These are phyloP conservation scores for Colletotrichum liriopes DNA, from an alignment of 2,329 filamentous ascomycete genomes.

Conservation along the genomic window DNA sequence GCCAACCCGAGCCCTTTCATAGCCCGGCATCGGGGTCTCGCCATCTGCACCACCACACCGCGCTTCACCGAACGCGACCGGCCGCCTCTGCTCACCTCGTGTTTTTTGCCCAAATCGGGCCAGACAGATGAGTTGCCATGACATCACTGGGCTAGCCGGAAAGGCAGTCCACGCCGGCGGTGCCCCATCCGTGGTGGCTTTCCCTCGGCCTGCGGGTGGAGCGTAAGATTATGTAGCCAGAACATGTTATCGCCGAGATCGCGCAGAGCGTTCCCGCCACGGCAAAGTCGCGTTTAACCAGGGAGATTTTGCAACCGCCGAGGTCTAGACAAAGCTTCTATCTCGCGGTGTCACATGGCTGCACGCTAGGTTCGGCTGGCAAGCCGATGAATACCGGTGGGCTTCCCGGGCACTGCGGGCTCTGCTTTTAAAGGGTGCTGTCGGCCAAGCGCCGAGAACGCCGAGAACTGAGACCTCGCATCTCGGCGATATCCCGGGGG, in stretches of 20 bases:
- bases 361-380: slow-evolving; percentile 11
- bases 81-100: slow-evolving; percentile 17
- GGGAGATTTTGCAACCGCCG: neutral
- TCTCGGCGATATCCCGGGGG: slow-evolving; percentile 41
- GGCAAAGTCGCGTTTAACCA: slow-evolving; percentile 16
- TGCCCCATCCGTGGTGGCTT: slow-evolving; percentile 13
- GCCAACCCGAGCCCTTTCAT: neutral
- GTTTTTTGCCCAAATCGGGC: slow-evolving; percentile 30
- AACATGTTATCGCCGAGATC: slow-evolving; percentile 27
- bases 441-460: slow-evolving; percentile 24
- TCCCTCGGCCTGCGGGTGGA: slow-evolving; percentile 26
- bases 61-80: neutral
- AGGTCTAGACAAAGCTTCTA: neutral
- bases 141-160: slow-evolving; percentile 28
- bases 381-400: slow-evolving; percentile 12
- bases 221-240: slow-evolving; percentile 3
- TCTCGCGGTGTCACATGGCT: slow-evolving; percentile 34
- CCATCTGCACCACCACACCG: too few relatives aligned
- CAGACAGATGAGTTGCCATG: slow-evolving; percentile 14
- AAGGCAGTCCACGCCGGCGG: slow-evolving; percentile 26
- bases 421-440: neutral
- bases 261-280: neutral
- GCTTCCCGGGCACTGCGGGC: slow-evolving; percentile 15
- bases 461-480: slow-evolving; percentile 27
- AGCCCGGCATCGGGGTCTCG: neutral